Conservation (phyloP, 1,139 yeast species). For the Taphrina sp. region DNA sequence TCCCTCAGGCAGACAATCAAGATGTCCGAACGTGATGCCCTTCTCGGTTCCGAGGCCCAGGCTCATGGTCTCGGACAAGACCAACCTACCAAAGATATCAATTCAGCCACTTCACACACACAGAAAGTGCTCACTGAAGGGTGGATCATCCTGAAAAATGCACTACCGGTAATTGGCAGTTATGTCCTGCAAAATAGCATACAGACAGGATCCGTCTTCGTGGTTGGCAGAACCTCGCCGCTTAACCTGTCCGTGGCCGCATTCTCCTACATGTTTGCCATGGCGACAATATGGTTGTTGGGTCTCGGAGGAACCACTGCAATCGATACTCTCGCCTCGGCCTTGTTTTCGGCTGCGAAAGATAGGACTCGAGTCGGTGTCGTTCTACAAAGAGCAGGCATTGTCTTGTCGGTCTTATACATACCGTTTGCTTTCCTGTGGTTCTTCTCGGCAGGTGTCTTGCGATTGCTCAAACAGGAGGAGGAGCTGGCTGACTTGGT, state of each 20-base stretch:
- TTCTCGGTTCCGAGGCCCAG: neutral
- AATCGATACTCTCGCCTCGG: slow-evolving; percentile 38
- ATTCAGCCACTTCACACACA: neutral
- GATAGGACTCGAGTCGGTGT: slow-evolving; percentile 48
- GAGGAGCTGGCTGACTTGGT: slow-evolving; percentile 64
- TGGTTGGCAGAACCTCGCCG: slow-evolving; percentile 37
- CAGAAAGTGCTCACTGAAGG: slow-evolving; percentile 33
- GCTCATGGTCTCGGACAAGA: neutral
- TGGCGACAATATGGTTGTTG: slow-evolving; percentile 39
- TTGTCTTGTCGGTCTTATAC: slow-evolving; percentile 50
- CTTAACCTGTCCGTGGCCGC: slow-evolving; percentile 37
- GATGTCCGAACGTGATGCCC: slow-evolving; percentile 21
- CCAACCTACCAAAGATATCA: neutral
- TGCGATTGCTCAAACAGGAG: slow-evolving; percentile 44
- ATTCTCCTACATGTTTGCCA: slow-evolving; percentile 38
- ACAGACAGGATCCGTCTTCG: slow-evolving; percentile 41
- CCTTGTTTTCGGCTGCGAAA: slow-evolving; percentile 36
- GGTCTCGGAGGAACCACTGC: slow-evolving; percentile 39
- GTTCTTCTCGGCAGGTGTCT: slow-evolving; percentile 46
- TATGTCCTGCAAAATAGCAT: slow-evolving; percentile 39
- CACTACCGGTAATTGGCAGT: slow-evolving; percentile 39
- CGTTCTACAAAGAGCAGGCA: slow-evolving; percentile 58
- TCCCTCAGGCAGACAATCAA: neutral
- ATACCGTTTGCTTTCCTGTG: slow-evolving; percentile 54
- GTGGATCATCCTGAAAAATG: slow-evolving; percentile 36